Evolutionary conservation across 306 rosid species (phyloP).

Genomic region (Vachellia pachyceras): DNA sequence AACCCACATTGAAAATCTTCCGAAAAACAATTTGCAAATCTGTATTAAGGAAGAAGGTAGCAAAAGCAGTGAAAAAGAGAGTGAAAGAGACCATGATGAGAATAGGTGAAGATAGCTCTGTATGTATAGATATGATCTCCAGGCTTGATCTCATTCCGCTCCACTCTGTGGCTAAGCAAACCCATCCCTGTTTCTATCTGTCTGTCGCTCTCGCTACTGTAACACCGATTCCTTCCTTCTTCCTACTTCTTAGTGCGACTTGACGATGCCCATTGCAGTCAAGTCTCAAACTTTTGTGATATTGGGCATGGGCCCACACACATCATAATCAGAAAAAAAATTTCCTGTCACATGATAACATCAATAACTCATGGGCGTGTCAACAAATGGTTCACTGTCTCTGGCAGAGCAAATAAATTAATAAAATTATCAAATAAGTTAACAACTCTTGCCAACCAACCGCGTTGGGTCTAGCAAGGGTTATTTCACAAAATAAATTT

Average conservation of each 20-base stretch:
- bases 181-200: constrained; percentile 74
- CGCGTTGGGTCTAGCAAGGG: too few relatives aligned
- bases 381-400: neutral
- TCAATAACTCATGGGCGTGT: constrained; percentile 16
- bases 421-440: too few relatives aligned
- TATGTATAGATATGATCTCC: constrained; percentile 86
- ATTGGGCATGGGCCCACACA: neutral
- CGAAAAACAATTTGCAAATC: neutral
- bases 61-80: neutral
- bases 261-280: neutral
- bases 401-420: too few relatives aligned
- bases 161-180: constrained; percentile 75
- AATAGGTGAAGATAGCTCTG: constrained; percentile 73
- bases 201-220: constrained; percentile 2
- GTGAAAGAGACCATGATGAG: constrained; percentile 73
- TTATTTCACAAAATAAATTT: too few relatives aligned
- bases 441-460: neutral
- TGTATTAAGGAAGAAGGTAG: neutral
- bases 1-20: constrained; percentile 32
- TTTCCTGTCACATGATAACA: neutral
- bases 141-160: constrained; percentile 74
- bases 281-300: neutral
- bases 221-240: constrained; percentile 11
- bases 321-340: neutral
- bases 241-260: neutral